Evolutionary conservation across 2,329 filamentous ascomycete species (phyloP).

Genomic region (Hymenoscyphus repandus): DNA sequence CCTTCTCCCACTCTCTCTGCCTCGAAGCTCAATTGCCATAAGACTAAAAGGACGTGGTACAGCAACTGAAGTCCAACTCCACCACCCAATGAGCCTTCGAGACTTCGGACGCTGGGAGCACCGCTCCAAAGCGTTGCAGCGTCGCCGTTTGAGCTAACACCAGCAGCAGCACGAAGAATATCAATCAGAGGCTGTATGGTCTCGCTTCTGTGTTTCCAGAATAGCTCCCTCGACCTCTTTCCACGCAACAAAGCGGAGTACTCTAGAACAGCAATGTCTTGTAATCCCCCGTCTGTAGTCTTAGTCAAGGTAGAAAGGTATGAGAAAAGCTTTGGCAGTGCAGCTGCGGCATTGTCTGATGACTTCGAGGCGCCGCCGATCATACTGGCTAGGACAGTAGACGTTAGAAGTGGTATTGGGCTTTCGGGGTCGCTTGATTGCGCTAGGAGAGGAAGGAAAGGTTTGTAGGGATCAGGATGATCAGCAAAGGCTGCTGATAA

Average conservation of each 20-base stretch:
- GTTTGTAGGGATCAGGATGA: conserved; percentile 71
- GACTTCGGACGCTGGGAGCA: conserved; percentile 48
- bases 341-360: conserved; percentile 55
- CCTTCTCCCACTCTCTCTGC: conserved; percentile 67
- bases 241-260: conserved; percentile 82
- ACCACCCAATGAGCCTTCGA: conserved; percentile 62
- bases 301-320: conserved; percentile 82
- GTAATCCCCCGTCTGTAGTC: conserved; percentile 80
- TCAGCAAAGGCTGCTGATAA: conserved; percentile 73
- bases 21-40: conserved; percentile 98
- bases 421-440: conserved; percentile 72
- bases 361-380: conserved; percentile 60
- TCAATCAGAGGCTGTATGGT: conserved; percentile 77
- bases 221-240: conserved; percentile 67
- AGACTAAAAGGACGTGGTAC: conserved; percentile 86
- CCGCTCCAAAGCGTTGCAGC: conserved; percentile 58
- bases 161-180: conserved; percentile 74
- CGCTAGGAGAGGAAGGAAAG: conserved; percentile 76
- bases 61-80: conserved; percentile 88
- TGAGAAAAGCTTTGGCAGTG: conserved; percentile 76
- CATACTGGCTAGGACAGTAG: conserved; percentile 77
- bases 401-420: conserved; percentile 82
- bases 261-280: conserved; percentile 92
- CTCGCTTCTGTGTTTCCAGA: conserved; percentile 87
- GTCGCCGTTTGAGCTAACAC: conserved; percentile 61